Evolutionary conservation across 257 asterid species (phyloP).

Genomic region (Solanum etuberosum): DNA sequence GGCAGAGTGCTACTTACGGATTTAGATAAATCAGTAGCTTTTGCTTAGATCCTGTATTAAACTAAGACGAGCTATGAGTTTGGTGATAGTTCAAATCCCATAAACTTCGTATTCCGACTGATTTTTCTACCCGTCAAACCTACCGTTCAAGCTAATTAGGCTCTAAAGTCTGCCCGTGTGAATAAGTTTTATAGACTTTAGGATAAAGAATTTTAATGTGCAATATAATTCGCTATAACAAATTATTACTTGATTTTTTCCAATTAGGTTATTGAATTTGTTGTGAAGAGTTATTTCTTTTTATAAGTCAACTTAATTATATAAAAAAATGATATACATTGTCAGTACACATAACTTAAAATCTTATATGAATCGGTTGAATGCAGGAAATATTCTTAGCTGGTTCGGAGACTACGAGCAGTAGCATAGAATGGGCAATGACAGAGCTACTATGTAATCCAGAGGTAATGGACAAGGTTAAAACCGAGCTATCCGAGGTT

Average conservation of each 20-base stretch:
- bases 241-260: neutral
- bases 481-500: slow-evolving; percentile 28
- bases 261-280: neutral
- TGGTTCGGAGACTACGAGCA: slow-evolving; percentile 63
- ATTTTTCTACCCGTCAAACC: neutral
- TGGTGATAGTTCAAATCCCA: neutral
- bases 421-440: slow-evolving; percentile 61
- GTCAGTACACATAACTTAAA: neutral
- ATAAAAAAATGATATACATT: neutral
- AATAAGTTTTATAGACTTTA: neutral
- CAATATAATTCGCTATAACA: neutral
- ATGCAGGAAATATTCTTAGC: slow-evolving; percentile 58
- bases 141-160: neutral
- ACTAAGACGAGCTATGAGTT: neutral
- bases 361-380: neutral
- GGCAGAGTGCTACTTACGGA: neutral
- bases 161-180: too few species aligned
- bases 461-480: slow-evolving; percentile 24
- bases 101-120: neutral
- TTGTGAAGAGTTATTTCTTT: neutral
- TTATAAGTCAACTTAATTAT: neutral
- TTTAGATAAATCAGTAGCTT: neutral
- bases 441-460: slow-evolving; percentile 56
- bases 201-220: neutral
- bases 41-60: neutral